Conservation (phyloP, 202 grass and related monocot genomes). For the Zizania palustris region DNA sequence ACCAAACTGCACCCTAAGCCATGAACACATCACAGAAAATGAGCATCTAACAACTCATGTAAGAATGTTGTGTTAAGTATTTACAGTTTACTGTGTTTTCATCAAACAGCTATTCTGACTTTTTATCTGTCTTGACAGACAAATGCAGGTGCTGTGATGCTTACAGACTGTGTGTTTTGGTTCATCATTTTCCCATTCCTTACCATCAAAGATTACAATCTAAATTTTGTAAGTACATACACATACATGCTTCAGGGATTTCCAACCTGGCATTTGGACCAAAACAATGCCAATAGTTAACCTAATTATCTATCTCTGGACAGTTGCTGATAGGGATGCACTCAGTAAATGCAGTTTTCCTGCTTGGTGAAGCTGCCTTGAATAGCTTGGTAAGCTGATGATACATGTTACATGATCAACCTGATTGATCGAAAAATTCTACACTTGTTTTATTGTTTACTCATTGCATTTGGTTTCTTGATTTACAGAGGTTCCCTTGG, state of each 20-base stretch:
- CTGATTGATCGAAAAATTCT: conserved; percentile 9
- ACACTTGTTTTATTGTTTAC: not conserved
- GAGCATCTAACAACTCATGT: not conserved
- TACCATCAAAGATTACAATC: conserved; percentile 75
- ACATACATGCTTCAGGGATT: not conserved
- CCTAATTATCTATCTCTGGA: conserved; percentile 5
- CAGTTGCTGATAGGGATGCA: conserved; percentile 95
- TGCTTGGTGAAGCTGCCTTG: conserved; percentile 84
- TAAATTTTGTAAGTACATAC: conserved; percentile 69
- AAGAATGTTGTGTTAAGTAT: not conserved
- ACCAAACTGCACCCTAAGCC: not conserved
- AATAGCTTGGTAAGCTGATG: conserved; percentile 80
- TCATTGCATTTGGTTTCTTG: not conserved
- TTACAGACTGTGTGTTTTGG: conserved; percentile 98
- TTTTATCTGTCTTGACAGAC: conserved; percentile 55
- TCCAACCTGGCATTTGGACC: not conserved
- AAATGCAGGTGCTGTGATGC: conserved; percentile 94
- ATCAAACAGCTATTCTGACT: not conserved
- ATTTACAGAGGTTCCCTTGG: conserved; percentile 80
- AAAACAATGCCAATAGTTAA: not conserved
- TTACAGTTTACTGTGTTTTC: not conserved
- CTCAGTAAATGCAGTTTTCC: conserved; percentile 83
- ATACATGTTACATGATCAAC: not conserved
- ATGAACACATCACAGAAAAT: not conserved
- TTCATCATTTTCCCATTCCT: conserved; percentile 98